phyloP scores from a whole-genome alignment of 805 yeast genomes.

The Clavispora santaluciae region DNA sequence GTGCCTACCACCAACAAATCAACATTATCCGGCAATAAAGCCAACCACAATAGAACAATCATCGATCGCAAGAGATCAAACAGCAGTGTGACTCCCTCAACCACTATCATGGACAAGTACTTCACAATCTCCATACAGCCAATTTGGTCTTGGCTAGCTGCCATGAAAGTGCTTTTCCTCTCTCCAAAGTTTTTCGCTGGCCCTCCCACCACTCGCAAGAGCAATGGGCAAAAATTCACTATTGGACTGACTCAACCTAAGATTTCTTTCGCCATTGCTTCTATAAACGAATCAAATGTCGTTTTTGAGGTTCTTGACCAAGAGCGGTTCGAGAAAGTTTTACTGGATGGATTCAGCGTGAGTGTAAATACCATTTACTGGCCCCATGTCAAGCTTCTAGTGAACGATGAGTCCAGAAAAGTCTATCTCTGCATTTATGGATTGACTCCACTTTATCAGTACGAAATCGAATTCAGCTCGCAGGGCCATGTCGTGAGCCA shows the following conservation, averaged over 20 bases:
- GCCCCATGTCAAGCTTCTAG: slow-evolving; percentile 22
- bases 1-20: slow-evolving; percentile 20
- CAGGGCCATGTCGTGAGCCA: slow-evolving; percentile 16
- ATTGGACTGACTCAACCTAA: not conserved
- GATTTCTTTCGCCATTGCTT: slow-evolving; percentile 19
- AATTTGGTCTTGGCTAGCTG: slow-evolving; percentile 41
- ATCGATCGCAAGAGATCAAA: slow-evolving; percentile 15
- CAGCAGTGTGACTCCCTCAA: slow-evolving; percentile 12
- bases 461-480: slow-evolving; percentile 28
- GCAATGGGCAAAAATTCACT: slow-evolving; percentile 20
- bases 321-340: slow-evolving; percentile 1
- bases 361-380: slow-evolving; percentile 31
- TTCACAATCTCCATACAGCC: slow-evolving; percentile 30
- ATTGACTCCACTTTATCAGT: slow-evolving; percentile 34
- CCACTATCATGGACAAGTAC: slow-evolving; percentile 17
- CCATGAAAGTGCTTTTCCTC: slow-evolving; percentile 26
- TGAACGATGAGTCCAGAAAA: slow-evolving; percentile 9
- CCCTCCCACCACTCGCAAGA: slow-evolving; percentile 19
- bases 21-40: slow-evolving; percentile 7
- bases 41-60: slow-evolving; percentile 14
- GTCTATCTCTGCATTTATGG: slow-evolving; percentile 28
- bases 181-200: slow-evolving; percentile 31
- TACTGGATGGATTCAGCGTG: slow-evolving; percentile 7
- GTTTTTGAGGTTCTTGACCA: slow-evolving; percentile 23
- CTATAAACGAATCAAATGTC: slow-evolving; percentile 28